Evolutionary conservation across 2,329 filamentous ascomycete species (phyloP), one percentile per base, ranked within the genome.

Genomic region (Alternaria sp.): DNA sequence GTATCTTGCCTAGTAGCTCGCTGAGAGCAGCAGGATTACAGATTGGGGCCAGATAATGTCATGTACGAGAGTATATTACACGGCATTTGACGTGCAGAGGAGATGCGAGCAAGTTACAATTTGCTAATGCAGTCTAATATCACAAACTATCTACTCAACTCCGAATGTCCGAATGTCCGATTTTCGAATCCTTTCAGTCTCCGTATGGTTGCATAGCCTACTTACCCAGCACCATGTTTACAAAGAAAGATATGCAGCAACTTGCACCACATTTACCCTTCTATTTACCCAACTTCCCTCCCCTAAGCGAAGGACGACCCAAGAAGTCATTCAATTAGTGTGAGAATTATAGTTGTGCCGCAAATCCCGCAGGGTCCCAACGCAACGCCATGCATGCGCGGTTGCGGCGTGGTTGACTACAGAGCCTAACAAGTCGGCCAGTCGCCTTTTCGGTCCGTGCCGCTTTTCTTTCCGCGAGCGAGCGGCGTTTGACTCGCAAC

Each of bases 371-470:
- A 51, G 48, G 34, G n/a, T 54, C 38, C 34, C 36, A 25, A 49
- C 22, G 51, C 22, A 14, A 22, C 32, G 32, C 22, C n/a, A 51
- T 38, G 34, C 34, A 62, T 59, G 62, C 55, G 53, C 51, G 52
- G 34, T 18, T 53, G 38, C 55, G 55, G 59, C 59, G 54, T 59
- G 41, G 62, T 51, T 27, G 28, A 36, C 34, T 50, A 22, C 30
- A 50, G 14, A 50, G 6, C 46, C 32, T 34, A 50, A 25, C 46
- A 14, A 25, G 46, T 50, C 18, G 38, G 38, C 18, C 32, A 36
- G 32, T 36, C 32, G 32, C 46, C 28, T 30, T 49, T 25, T 50
- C 46, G 46, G 46, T 25, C 46, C 46, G 46, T 50, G 46, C 46
- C 46, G 46, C 32, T 50, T 50, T 50, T 50, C 46, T 25, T 36